These are phyloP conservation scores for Aspergillus pseudoglaucus DNA, from an alignment of 2,329 filamentous ascomycete species.

Conservation along the genomic window DNA sequence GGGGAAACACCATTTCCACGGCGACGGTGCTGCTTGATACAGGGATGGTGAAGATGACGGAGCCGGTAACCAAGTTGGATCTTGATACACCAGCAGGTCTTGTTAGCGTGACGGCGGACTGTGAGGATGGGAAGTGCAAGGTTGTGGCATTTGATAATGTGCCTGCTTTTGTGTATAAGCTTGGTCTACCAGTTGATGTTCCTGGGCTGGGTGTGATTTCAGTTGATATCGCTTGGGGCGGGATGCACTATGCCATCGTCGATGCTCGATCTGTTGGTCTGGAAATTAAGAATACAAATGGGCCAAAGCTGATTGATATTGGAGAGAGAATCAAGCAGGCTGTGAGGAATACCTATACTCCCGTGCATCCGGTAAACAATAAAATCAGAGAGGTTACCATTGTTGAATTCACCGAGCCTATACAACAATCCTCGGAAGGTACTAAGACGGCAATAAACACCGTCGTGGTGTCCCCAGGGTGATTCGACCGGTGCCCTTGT, in stretches of 20 bases:
- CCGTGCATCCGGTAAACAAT: slow-evolving; percentile 40
- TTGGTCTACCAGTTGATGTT: slow-evolving; percentile 35
- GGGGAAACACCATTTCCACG: slow-evolving; percentile 40
- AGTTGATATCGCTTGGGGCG: slow-evolving; percentile 43
- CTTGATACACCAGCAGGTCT: slow-evolving; percentile 43
- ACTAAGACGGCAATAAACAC: slow-evolving; percentile 31
- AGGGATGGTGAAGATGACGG: slow-evolving; percentile 40
- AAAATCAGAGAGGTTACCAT: slow-evolving; percentile 36
- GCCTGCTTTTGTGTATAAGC: slow-evolving; percentile 34
- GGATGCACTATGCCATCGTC: slow-evolving; percentile 41
- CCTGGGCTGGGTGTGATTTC: slow-evolving; percentile 34
- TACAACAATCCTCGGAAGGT: slow-evolving; percentile 8
- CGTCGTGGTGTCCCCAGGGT: slow-evolving; percentile 39
- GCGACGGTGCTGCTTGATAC: slow-evolving; percentile 43
- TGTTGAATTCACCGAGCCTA: slow-evolving; percentile 31
- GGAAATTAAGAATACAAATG: slow-evolving; percentile 26
- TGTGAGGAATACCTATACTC: slow-evolving; percentile 26
- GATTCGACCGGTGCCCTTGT: slow-evolving; percentile 42
- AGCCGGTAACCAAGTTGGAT: slow-evolving; percentile 35
- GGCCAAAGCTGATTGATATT: slow-evolving; percentile 32
- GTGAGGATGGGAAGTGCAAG: slow-evolving; percentile 38
- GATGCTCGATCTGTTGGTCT: slow-evolving; percentile 33
- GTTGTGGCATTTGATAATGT: slow-evolving; percentile 42
- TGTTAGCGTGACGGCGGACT: slow-evolving; percentile 36
- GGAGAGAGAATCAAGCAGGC: slow-evolving; percentile 40